Percentiles rank a stretch among this genome's conserved stretches.
Conservation (phyloP, 495 filamentous ascomycete species). For the Hyaloscypha hepaticicola region DNA sequence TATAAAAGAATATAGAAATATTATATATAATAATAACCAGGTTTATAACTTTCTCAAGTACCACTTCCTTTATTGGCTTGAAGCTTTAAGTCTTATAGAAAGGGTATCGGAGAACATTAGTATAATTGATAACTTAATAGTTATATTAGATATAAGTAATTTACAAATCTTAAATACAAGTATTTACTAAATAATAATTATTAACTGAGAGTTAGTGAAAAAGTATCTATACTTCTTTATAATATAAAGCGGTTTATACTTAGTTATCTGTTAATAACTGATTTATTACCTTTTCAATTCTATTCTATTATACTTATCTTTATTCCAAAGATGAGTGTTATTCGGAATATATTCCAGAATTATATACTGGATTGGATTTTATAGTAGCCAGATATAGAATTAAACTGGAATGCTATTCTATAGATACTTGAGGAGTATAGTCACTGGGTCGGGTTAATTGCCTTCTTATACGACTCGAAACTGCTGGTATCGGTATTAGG, state of each 20-base stretch:
- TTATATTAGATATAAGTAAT: background rate
- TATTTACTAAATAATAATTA: slow-evolving; percentile 1
- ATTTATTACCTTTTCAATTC: background rate
- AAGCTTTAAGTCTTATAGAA: too few species aligned
- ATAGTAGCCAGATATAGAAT: background rate
- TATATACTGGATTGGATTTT: background rate
- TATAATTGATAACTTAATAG: background rate
- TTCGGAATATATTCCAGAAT: slow-evolving; percentile 1
- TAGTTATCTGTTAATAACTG: background rate
- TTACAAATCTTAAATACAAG: background rate
- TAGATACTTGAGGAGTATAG: background rate
- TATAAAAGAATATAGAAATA: too few species aligned
- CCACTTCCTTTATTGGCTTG: too few species aligned
- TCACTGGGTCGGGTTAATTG: background rate
- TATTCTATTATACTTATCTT: background rate
- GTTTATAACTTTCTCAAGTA: too few species aligned
- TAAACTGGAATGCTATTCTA: background rate
- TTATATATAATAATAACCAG: too few species aligned
- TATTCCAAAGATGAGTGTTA: background rate
- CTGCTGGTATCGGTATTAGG: background rate
- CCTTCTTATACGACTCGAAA: background rate
- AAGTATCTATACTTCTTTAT: background rate
- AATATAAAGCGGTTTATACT: background rate
- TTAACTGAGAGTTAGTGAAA: background rate
- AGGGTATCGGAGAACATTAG: too few species aligned